These are phyloP conservation scores for Chlorella sp. DNA, from an alignment of 139 green algal genomes.

Conservation along the genomic window DNA sequence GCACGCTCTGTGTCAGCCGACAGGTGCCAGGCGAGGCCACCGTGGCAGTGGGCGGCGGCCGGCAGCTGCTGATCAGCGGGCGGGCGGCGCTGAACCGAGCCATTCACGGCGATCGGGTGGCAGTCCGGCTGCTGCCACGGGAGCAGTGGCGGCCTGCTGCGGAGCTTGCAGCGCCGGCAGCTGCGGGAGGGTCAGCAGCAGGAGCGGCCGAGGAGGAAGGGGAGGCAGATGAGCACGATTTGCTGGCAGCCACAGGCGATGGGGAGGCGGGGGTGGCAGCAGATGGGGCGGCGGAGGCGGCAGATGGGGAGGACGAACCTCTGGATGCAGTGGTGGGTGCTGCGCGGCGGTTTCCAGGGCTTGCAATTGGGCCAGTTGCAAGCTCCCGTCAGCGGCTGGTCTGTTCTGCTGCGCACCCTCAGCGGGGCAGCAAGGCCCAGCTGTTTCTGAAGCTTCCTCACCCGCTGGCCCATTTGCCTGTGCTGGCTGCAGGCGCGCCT, in stretches of 20 bases:
- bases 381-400: too few relatives aligned
- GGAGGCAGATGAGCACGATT: slow-evolving; percentile 34
- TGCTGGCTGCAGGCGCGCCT: background rate
- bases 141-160: slow-evolving; percentile 68
- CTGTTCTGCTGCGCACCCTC: too few relatives aligned
- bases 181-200: background rate
- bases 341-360: too few relatives aligned
- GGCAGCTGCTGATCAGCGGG: slow-evolving; percentile 51
- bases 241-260: slow-evolving; percentile 28
- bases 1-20: slow-evolving; percentile 46
- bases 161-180: slow-evolving; percentile 13
- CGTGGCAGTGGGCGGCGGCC: background rate
- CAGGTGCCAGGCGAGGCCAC: slow-evolving; percentile 41
- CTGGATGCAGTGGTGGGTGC: slow-evolving; percentile 21
- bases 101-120: slow-evolving; percentile 64
- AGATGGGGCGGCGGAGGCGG: background rate
- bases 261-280: slow-evolving; percentile 17
- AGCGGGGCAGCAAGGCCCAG: too few relatives aligned
- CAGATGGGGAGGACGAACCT: slow-evolving; percentile 28
- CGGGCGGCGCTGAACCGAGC: slow-evolving; percentile 51
- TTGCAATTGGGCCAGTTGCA: too few relatives aligned
- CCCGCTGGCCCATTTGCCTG: background rate
- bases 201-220: background rate
- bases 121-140: slow-evolving; percentile 81
- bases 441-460: too few relatives aligned